Evolutionary conservation across 345 rosid genomes (phyloP).

Genomic region (Clausena lansium): DNA sequence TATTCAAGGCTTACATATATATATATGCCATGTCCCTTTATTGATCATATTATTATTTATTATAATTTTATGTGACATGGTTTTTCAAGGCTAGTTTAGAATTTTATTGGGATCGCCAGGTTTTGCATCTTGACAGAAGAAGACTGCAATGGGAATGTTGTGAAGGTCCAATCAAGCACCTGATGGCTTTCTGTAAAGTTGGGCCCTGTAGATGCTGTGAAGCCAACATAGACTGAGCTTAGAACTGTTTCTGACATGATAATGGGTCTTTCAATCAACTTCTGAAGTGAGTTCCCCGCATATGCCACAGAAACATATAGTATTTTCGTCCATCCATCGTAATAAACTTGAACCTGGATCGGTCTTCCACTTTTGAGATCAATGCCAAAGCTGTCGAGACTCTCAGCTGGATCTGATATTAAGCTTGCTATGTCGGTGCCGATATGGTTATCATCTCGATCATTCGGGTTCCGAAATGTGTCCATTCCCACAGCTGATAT

Average conservation of each 20-base stretch:
- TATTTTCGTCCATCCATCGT: slow-evolving; percentile 15
- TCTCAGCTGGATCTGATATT: slow-evolving; percentile 7
- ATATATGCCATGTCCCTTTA: too few relatives aligned
- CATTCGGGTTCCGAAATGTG: slow-evolving; percentile 40
- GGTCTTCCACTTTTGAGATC: slow-evolving; percentile 39
- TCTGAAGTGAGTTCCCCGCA: slow-evolving; percentile 18
- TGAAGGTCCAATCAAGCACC: slow-evolving; percentile 23
- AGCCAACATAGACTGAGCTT: slow-evolving; percentile 30
- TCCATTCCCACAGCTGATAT: slow-evolving; percentile 38
- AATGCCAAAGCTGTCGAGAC: slow-evolving; percentile 28
- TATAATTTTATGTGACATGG: too few relatives aligned
- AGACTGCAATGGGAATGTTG: neutral
- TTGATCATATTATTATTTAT: too few relatives aligned
- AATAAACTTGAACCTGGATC: slow-evolving; percentile 22
- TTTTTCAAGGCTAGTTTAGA: too few relatives aligned
- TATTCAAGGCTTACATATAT: too few relatives aligned
- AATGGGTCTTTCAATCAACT: slow-evolving; percentile 30
- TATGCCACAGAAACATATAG: slow-evolving; percentile 33
- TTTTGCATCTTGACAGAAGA: neutral
- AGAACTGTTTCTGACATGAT: slow-evolving; percentile 26
- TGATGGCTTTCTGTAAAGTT: slow-evolving; percentile 24
- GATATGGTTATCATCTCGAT: slow-evolving; percentile 34
- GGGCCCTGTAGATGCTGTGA: slow-evolving; percentile 38
- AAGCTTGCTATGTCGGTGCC: slow-evolving; percentile 32
- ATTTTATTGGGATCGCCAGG: too few relatives aligned